Conservation (phyloP, 73 alveolate genomes). For the Effrenium voratum region DNA sequence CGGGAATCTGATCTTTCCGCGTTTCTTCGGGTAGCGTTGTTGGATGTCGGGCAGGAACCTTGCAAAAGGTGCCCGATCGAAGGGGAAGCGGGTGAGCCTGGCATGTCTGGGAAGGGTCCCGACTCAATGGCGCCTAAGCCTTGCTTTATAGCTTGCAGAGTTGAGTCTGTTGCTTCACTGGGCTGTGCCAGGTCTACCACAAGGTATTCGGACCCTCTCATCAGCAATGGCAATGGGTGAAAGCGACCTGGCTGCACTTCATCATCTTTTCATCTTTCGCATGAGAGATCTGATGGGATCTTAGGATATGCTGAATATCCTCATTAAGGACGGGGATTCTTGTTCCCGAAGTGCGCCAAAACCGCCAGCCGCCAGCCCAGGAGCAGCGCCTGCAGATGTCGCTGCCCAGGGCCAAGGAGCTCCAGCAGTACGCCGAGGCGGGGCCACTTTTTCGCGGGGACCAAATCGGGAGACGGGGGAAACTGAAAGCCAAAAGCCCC, state of each 20-base stretch:
- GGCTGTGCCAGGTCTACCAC: conserved; percentile 38
- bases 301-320: conserved; percentile 65
- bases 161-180: too few species aligned
- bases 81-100: conserved; percentile 57
- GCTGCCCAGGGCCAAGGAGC: conserved; percentile 80
- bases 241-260: too few species aligned
- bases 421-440: conserved; percentile 91
- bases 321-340: conserved; percentile 1
- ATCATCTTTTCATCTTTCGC: background rate
- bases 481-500: too few species aligned
- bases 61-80: conserved; percentile 92
- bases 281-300: background rate
- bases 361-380: background rate
- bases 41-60: background rate
- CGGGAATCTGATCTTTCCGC: background rate
- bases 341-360: background rate
- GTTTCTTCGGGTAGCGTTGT: background rate
- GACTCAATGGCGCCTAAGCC: too few species aligned
- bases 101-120: background rate
- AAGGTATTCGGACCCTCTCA: conserved; percentile 77
- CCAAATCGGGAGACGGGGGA: too few species aligned
- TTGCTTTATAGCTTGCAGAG: too few species aligned
- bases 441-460: too few species aligned
- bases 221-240: conserved; percentile 86
- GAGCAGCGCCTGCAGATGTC: conserved; percentile 87